A percentile compares a stretch with the other conserved stretches of the same genome.
Conservation (phyloP, 345 rosid genomes). For the Heritiera fomes region DNA sequence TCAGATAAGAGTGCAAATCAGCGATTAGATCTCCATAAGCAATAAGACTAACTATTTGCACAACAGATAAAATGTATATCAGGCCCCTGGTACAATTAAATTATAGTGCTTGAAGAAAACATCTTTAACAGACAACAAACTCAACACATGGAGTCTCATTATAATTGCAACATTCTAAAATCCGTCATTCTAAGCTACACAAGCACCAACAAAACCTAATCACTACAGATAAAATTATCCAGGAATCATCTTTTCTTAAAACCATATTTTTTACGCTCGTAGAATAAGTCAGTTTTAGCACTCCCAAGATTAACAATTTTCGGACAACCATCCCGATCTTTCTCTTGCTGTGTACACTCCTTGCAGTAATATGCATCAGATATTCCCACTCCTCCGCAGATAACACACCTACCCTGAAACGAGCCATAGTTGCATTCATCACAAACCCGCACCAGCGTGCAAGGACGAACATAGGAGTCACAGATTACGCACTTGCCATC, state of each 20-base stretch:
- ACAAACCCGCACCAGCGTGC: slow-evolving; percentile 70
- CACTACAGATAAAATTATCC: not conserved
- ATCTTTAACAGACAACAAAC: not conserved
- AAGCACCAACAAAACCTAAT: not conserved
- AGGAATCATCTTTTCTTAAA: slow-evolving; percentile 49
- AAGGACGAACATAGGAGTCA: slow-evolving; percentile 68
- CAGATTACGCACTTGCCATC: slow-evolving; percentile 76
- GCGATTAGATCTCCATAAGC: not conserved
- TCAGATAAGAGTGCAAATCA: not conserved
- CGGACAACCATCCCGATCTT: slow-evolving; percentile 69
- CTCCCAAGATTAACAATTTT: slow-evolving; percentile 72
- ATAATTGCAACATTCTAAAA: not conserved
- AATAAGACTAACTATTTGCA: not conserved
- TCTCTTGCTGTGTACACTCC: slow-evolving; percentile 77
- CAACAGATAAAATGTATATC: not conserved
- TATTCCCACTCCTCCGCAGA: slow-evolving; percentile 72
- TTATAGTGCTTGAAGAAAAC: slow-evolving; percentile 1
- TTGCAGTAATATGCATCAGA: slow-evolving; percentile 76
- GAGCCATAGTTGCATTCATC: slow-evolving; percentile 80
- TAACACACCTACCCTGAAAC: slow-evolving; percentile 71
- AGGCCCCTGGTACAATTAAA: not conserved
- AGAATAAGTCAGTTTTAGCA: slow-evolving; percentile 64
- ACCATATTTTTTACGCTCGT: slow-evolving; percentile 66
- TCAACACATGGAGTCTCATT: not conserved
- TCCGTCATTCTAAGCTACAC: not conserved